Conservation (phyloP, 495 filamentous ascomycete genomes). For the Sporormia fimetaria region DNA sequence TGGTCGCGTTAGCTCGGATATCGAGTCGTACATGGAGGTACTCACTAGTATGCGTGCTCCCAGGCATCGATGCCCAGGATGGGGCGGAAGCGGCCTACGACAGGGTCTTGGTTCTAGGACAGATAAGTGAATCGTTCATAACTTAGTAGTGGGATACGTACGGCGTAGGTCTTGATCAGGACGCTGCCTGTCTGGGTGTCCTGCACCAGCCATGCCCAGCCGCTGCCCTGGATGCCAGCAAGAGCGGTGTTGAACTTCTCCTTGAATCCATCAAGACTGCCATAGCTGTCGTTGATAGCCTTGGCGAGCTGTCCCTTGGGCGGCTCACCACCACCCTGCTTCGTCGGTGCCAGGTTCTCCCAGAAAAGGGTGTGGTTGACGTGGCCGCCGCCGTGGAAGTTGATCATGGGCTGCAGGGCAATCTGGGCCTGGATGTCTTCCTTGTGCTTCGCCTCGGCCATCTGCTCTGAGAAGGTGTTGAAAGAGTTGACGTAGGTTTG, state of each 20-base stretch:
- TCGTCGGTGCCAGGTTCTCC: constrained; percentile 77
- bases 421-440: constrained; percentile 59
- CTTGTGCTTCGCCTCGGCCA: constrained; percentile 46
- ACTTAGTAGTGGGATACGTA: constrained; percentile 28
- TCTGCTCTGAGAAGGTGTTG: constrained; percentile 52
- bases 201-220: constrained; percentile 91
- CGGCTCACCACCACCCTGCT: constrained; percentile 62
- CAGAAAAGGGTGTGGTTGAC: constrained; percentile 90
- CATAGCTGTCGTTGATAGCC: constrained; percentile 69
- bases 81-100: constrained; percentile 74
- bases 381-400: constrained; percentile 91
- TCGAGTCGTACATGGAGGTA: constrained; percentile 2
- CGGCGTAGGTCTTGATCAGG: constrained; percentile 64
- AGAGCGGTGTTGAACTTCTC: constrained; percentile 65
- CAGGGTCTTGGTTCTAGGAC: constrained; percentile 77
- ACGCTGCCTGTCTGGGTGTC: constrained; percentile 66
- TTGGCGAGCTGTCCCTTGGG: constrained; percentile 51
- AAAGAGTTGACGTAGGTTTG: constrained; percentile 66
- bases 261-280: constrained; percentile 61
- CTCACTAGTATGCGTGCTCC: constrained; percentile 78
- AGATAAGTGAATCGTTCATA: background rate
- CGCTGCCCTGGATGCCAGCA: constrained; percentile 83
- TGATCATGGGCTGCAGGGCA: constrained; percentile 72
- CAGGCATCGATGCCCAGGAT: constrained; percentile 93
- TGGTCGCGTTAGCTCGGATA: constrained; percentile 29